Evolutionary conservation across 352 stramenopile species (phyloP), one percentile per base, ranked within the genome.

Genomic region (Globisporangium orthogonon): DNA sequence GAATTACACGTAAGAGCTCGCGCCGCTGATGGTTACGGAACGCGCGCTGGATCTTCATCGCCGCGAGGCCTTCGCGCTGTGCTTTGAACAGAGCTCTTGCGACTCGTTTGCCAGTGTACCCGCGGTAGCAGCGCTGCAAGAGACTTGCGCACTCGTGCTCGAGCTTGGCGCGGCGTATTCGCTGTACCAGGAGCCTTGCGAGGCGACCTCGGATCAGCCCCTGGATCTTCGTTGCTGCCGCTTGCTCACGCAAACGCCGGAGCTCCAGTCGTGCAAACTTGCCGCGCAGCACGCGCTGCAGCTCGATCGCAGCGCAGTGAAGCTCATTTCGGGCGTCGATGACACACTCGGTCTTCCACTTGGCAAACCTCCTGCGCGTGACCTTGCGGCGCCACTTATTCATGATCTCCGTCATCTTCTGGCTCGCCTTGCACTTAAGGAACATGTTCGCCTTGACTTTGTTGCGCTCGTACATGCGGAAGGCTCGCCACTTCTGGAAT

Each of bases 401-500:
- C 65, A 95, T 80, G 66, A 95, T 77, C 35, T 65, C 69, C 7
- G 69, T 65, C 61, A 95, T 63, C 52, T 89, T 86, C 52, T 89
- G 74, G 35, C 70, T 79, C 29, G 70, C 85, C 46, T 95, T 95
- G 67, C 81, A 87, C 59, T 94, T 92, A 50, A 95, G 70, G 50
- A 91, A 94, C 62, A 78, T 66, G 50, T 89, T 83, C 0, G 85
- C 85, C 13, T 87, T 80, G 30, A 82, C 48, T 46, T 94, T 91
- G 66, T 91, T 91, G 53, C 74, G 72, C 52, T 89, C 73, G 61
- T 83, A 92, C 50, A 78, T 61, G 39, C 76, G 69, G 52, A 88
- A 89, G 4, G 73, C 67, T 23, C 65, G 54, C 85, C 85, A 94
- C 59, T 94, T 89, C 15, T 71, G 64, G 49, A 88, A 83, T 3